Conservation (phyloP, 352 stramenopile species). For the Phytophthora colocasiae region DNA sequence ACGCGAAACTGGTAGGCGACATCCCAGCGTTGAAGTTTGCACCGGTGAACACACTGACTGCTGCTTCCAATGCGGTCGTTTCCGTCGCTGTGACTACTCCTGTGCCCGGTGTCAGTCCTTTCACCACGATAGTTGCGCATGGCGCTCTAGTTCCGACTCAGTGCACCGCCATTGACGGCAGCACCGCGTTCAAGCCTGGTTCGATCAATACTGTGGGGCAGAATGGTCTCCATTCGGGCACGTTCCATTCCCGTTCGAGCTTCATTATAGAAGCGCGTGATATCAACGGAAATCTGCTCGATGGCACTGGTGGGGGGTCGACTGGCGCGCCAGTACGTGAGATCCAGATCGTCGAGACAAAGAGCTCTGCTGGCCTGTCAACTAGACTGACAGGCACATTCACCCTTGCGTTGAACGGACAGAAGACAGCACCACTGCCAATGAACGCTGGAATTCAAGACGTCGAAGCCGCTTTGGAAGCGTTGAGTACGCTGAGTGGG, state of each 20-base stretch:
- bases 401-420: constrained; percentile 65
- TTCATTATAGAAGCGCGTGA: constrained; percentile 96
- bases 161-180: constrained; percentile 71
- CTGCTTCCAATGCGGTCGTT: constrained; percentile 39
- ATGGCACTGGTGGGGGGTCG: constrained; percentile 75
- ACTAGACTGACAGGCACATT: constrained; percentile 79
- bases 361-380: constrained; percentile 40
- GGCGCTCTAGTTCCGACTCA: constrained; percentile 64
- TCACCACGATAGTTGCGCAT: constrained; percentile 61
- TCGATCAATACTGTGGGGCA: constrained; percentile 63
- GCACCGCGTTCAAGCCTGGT: constrained; percentile 65
- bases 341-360: constrained; percentile 93
- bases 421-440: constrained; percentile 60
- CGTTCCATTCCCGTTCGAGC: constrained; percentile 67
- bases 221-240: constrained; percentile 68
- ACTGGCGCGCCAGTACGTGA: constrained; percentile 75
- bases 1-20: constrained; percentile 62
- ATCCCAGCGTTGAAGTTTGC: constrained; percentile 44
- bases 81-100: constrained; percentile 24
- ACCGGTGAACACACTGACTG: constrained; percentile 37
- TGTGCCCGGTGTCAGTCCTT: constrained; percentile 61
- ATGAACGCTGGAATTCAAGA: constrained; percentile 84
- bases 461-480: constrained; percentile 83
- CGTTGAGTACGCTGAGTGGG: constrained; percentile 75
- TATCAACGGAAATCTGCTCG: constrained; percentile 90